Percentiles rank a stretch among this genome's conserved stretches.
phyloP scores from a whole-genome alignment of 306 rosid genomes.

The Clitoria ternatea region DNA sequence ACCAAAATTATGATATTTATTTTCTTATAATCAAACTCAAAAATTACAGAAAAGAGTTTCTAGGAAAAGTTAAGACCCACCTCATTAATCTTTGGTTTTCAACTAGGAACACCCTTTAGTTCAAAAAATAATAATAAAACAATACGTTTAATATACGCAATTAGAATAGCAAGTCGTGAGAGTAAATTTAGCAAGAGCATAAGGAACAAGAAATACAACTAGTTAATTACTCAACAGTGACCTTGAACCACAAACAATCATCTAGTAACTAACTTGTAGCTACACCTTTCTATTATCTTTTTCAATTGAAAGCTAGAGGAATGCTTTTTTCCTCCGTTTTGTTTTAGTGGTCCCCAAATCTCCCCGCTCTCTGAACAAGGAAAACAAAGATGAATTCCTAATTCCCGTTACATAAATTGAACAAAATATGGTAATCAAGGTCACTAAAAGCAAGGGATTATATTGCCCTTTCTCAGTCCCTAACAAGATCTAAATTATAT shows the following conservation, averaged over 20 bases:
- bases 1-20: background rate
- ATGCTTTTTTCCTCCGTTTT: background rate
- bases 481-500: background rate
- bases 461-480: background rate
- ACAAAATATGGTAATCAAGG: background rate
- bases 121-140: no score
- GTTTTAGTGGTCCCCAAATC: background rate
- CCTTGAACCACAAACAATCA: slow-evolving; percentile 3
- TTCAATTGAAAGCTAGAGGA: background rate
- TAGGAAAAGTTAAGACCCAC: no score
- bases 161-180: background rate
- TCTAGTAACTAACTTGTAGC: background rate
- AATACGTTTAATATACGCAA: background rate
- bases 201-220: background rate
- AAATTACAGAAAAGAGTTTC: no score
- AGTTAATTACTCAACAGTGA: background rate
- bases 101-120: no score
- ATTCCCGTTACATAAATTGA: background rate
- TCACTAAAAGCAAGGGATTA: background rate
- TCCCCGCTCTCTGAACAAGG: background rate
- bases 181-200: background rate
- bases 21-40: background rate
- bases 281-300: background rate
- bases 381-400: background rate
- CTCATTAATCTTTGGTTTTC: no score